Evolutionary conservation across 805 yeast genomes (phyloP).

Genomic region (Pichia exigua): DNA sequence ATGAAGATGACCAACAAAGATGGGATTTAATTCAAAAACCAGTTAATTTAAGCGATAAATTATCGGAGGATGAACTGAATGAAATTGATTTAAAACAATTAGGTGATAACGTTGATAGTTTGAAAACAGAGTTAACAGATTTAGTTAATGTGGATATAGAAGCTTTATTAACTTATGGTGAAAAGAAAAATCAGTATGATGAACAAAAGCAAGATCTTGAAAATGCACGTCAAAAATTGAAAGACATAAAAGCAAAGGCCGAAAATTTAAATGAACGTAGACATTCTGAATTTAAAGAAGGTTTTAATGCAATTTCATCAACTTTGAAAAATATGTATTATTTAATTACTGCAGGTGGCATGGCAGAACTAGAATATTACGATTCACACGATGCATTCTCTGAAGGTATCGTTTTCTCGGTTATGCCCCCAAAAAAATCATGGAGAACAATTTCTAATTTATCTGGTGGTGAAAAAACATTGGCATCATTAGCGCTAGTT

Average conservation of each 20-base stretch:
- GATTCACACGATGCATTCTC: conserved; percentile 97
- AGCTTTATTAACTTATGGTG: conserved; percentile 67
- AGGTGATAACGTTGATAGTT: conserved; percentile 41
- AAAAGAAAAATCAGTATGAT: conserved; percentile 55
- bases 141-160: conserved; percentile 61
- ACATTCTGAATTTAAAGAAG: conserved; percentile 85
- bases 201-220: conserved; percentile 60
- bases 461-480: conserved; percentile 97
- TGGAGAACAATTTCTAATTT: conserved; percentile 94
- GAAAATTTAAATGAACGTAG: conserved; percentile 69
- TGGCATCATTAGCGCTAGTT: conserved; percentile 89
- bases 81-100: conserved; percentile 40
- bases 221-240: conserved; percentile 36
- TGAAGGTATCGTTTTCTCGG: conserved; percentile 93
- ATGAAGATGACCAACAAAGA: conserved; percentile 26
- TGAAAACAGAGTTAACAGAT: conserved; percentile 49
- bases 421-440: conserved; percentile 97
- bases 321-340: conserved; percentile 95
- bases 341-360: conserved; percentile 99
- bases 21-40: conserved; percentile 19
- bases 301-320: conserved; percentile 77
- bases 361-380: conserved; percentile 92
- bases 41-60: conserved; percentile 30
- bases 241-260: conserved; percentile 47
- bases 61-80: conserved; percentile 40